phyloP scores from a whole-genome alignment of 176 grass and related monocot species.

The Raddia distichophylla region DNA sequence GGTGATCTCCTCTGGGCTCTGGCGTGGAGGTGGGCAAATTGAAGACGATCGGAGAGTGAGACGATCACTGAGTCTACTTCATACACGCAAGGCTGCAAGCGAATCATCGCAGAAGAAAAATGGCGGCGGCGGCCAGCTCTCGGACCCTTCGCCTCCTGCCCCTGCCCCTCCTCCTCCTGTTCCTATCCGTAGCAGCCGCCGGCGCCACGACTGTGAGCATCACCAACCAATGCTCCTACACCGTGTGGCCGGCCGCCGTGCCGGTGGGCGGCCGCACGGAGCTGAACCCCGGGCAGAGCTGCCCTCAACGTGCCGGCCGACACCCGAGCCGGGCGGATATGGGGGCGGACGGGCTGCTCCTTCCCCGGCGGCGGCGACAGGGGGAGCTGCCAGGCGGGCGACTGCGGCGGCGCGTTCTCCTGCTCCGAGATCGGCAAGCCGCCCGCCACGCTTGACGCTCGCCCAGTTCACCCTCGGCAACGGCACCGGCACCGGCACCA shows the following conservation, averaged over 20 bases:
- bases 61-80: no score
- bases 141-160: not conserved
- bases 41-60: no score
- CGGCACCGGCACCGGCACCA: no score
- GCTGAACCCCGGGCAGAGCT: not conserved
- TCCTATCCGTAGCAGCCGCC: not conserved
- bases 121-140: not conserved
- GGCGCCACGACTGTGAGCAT: not conserved
- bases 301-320: not conserved
- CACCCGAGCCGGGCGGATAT: not conserved
- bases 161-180: slow-evolving; percentile 12
- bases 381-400: not conserved
- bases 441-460: slow-evolving; percentile 39
- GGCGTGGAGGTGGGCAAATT: no score
- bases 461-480: slow-evolving; percentile 20
- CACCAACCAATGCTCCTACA: slow-evolving; percentile 50
- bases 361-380: not conserved
- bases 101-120: not conserved
- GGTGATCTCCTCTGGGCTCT: no score
- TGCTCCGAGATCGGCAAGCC: not conserved
- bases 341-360: slow-evolving; percentile 27
- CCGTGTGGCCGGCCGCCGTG: slow-evolving; percentile 43
- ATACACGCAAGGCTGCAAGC: not conserved
- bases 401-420: slow-evolving; percentile 23
- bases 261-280: not conserved